phyloP scores from a whole-genome alignment of 2,329 filamentous ascomycete genomes.

The Diplodia mutila region DNA sequence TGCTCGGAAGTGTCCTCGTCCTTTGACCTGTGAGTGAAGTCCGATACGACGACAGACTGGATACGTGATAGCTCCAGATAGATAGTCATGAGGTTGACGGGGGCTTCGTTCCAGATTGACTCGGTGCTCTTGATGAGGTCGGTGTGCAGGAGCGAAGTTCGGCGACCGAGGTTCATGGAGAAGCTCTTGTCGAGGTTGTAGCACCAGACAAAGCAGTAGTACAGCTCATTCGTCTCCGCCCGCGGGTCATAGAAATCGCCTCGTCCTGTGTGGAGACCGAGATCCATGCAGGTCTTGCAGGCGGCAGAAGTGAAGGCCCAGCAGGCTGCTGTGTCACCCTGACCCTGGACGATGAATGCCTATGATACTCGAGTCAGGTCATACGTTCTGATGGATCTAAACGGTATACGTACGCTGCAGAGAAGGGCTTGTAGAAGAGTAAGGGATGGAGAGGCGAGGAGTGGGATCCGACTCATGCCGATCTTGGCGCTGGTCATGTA shows the following conservation, averaged over 20 bases:
- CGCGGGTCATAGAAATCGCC: not conserved
- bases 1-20: conserved; percentile 25
- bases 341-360: conserved; percentile 40
- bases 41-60: conserved; percentile 33
- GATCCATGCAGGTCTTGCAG: conserved; percentile 37
- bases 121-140: conserved; percentile 33
- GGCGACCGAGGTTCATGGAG: conserved; percentile 37
- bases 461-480: conserved; percentile 36
- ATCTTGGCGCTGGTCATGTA: conserved; percentile 38
- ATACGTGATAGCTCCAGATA: conserved; percentile 36
- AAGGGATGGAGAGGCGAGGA: conserved; percentile 36
- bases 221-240: conserved; percentile 31
- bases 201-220: conserved; percentile 36
- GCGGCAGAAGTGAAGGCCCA: conserved; percentile 40
- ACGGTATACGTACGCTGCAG: conserved; percentile 34
- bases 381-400: not conserved
- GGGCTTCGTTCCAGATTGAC: conserved; percentile 26
- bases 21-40: conserved; percentile 22
- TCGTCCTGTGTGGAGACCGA: conserved; percentile 34
- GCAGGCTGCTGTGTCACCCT: conserved; percentile 38
- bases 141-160: conserved; percentile 31
- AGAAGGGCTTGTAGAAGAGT: conserved; percentile 37
- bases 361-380: conserved; percentile 6
- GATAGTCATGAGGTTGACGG: conserved; percentile 34
- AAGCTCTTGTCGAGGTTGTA: conserved; percentile 38